Evolutionary conservation across 2,329 filamentous ascomycete species (phyloP), one percentile per base, ranked within the genome.

Genomic region (Xylaria sp.): DNA sequence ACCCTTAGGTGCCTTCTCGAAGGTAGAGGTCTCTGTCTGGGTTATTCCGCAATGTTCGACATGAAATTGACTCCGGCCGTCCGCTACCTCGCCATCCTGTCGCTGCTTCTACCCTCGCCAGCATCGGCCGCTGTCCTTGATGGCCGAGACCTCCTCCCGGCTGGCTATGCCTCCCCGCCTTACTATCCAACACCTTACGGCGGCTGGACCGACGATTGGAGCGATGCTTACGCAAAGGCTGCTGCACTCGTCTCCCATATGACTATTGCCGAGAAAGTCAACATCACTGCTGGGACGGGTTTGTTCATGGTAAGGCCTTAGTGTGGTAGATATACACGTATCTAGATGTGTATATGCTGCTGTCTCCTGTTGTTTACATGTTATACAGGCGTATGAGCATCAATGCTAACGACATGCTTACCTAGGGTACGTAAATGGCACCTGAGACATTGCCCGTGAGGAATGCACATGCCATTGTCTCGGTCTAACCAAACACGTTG

Each of bases 261-360:
- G 89, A 92, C 89, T 0, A 74, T 93, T 58, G 89, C 88, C 1
- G 90, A 92, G 71, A 93, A 92, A 75, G 86, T 88, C 2, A 92
- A 92, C 69, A 80, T 92, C 55, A 91, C 88, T 0, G 83, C 83
- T 1, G 89, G 89, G 2, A 87, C 82, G 1, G 89, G 89, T 1
- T 80, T 87, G 48, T 87, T 80, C 64, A 92, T 91, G 89, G 88
- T 82, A 60, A 57, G 65, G 47, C 16, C 16, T 16, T 16, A 16
- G 77, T 4, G 42, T n/a, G 19, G 35, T 35, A 51, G 3, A n/a
- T 16, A 23, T 19, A 35, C 16, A 35, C 9, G 11, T 50, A 35
- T 30, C 23, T 30, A 30, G 23, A 30, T 35, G n/a, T n/a, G 2
- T 2, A n/a, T 49, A 23, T 44, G n/a, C 46, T 13, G 8, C 13